Base-by-base conservation (phyloP, 345 rosid species). In the Heritiera littoralis region DNA sequence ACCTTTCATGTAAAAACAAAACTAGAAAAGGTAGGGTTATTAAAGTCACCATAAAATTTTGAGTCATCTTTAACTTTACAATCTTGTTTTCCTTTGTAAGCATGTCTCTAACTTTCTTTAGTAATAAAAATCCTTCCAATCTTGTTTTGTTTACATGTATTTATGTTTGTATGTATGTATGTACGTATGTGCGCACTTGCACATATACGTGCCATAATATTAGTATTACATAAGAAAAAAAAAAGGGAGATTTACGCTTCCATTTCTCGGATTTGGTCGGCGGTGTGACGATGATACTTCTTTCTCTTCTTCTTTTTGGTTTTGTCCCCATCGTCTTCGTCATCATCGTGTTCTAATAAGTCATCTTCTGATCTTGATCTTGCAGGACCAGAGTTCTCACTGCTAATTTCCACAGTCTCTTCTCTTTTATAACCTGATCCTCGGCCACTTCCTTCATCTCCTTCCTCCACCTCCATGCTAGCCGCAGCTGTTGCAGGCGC, bases 181-280 rank as follows among this genome's bases (percentile, higher is more conserved):
- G 43, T 5, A 41, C 6, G 5, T 41, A 41, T 3, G 43, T 41
- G 6, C 4, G 6, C 6, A 41, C 43, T 2, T 41, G 6, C 6
- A 41, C 43, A 41, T 41, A 41, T 5, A 41, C 14, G 66, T 45
- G 7, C 11, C 13, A 23, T 59, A 59, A 23, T 15, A 35, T 14
- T 14, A 15, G 18, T 15, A 54, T 13, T 13, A 15, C 54, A 14
- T 3, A 4, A 17, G 3, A 17, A 35, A 30, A n/a, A 6, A 6
- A 13, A 1, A 55, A 68, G 28, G 41, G 46, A 74, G 32, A 9
- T 94, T 9, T 87, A 96, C 99, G 94, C 88, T 90, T 94, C 99
- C 99, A 96, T 96, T 83, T 94, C 98, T 84, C 91, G 82, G 79
- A 96, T 96, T 83, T 96, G 99, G 35, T 92, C 95, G n/a, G 97